A percentile compares a stretch with the other conserved stretches of the same genome.
Conservation (phyloP, 306 rosid genomes). For the Cucurbita moschata region DNA sequence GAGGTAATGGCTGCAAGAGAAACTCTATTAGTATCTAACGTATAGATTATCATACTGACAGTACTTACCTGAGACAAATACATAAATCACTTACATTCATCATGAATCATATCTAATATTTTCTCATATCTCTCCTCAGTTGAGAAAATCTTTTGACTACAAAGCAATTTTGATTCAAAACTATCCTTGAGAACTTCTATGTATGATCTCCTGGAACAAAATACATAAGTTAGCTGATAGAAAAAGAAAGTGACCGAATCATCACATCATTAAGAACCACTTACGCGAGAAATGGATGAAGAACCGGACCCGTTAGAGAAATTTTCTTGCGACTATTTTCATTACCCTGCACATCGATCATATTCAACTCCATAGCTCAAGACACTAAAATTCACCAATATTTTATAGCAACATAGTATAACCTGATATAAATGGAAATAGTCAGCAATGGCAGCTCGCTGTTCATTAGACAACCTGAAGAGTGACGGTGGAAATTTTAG, state of each 20-base stretch:
- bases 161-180: slow-evolving; percentile 58
- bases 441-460: slow-evolving; percentile 70
- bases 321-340: slow-evolving; percentile 77
- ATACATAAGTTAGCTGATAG: slow-evolving; percentile 10
- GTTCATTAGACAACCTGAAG: slow-evolving; percentile 68
- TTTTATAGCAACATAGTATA: neutral
- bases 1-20: slow-evolving; percentile 58
- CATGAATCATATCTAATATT: slow-evolving; percentile 72
- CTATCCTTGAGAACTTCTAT: slow-evolving; percentile 50
- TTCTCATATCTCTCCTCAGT: slow-evolving; percentile 71
- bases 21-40: neutral
- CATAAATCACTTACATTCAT: slow-evolving; percentile 37
- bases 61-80: neutral
- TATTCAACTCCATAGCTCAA: neutral
- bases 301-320: slow-evolving; percentile 41
- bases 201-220: slow-evolving; percentile 57
- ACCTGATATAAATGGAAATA: slow-evolving; percentile 87
- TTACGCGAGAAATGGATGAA: slow-evolving; percentile 77
- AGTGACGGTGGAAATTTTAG: slow-evolving; percentile 9
- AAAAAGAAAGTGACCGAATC: slow-evolving; percentile 6
- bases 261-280: slow-evolving; percentile 19
- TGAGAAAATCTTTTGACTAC: slow-evolving; percentile 50
- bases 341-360: slow-evolving; percentile 51
- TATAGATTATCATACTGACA: neutral
- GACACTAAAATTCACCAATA: neutral